These are phyloP conservation scores for Leccinum fallax DNA, from an alignment of 1,284 basidiomycete species.

Conservation along the genomic window DNA sequence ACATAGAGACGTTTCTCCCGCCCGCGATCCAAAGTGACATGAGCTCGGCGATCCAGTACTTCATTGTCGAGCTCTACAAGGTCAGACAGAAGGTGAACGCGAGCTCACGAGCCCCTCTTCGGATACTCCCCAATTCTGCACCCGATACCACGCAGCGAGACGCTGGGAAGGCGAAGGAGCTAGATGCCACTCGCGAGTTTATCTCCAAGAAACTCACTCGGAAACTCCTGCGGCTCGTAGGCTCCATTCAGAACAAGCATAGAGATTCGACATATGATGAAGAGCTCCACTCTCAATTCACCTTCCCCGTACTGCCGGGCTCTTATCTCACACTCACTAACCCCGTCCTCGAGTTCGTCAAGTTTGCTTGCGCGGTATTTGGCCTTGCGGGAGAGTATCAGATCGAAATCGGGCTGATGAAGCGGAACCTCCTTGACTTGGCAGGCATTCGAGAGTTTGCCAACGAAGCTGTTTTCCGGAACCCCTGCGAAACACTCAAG, in stretches of 20 bases:
- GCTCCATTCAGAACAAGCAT: conserved; percentile 67
- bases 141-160: conserved; percentile 71
- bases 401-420: conserved; percentile 87
- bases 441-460: conserved; percentile 90
- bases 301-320: conserved; percentile 89
- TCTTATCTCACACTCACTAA: conserved; percentile 77
- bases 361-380: conserved; percentile 85
- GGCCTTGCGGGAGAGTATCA: conserved; percentile 76
- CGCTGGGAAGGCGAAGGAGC: conserved; percentile 68
- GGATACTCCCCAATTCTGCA: conserved; percentile 68
- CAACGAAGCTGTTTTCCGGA: conserved; percentile 80
- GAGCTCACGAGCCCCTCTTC: conserved; percentile 70
- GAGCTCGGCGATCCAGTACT: conserved; percentile 73
- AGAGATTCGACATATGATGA: conserved; percentile 64
- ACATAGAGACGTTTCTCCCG: conserved; percentile 91
- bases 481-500: conserved; percentile 92
- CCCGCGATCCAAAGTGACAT: conserved; percentile 84
- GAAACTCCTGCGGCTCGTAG: conserved; percentile 75
- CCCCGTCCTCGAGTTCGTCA: conserved; percentile 89
- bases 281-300: conserved; percentile 59
- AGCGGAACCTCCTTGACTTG: conserved; percentile 88
- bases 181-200: conserved; percentile 70
- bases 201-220: conserved; percentile 84
- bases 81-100: conserved; percentile 71
- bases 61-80: conserved; percentile 85